These are phyloP conservation scores for Ceratobasidium sp. DNA, from an alignment of 1,284 basidiomycete species.

Conservation along the genomic window DNA sequence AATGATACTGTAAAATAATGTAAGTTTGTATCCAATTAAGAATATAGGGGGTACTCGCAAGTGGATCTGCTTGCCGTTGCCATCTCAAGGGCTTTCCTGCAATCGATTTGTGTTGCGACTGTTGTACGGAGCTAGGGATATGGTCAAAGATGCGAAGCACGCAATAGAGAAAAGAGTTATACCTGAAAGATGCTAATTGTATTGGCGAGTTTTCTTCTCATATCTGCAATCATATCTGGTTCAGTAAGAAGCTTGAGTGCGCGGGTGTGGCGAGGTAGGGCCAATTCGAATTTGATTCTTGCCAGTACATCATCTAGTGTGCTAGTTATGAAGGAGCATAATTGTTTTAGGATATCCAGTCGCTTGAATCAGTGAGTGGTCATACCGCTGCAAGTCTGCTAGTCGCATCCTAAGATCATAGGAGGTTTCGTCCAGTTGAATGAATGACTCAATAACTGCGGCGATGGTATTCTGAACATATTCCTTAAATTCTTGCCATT, in stretches of 20 bases:
- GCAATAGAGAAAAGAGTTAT: not conserved
- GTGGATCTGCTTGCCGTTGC: not conserved
- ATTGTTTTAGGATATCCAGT: not conserved
- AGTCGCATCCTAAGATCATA: not conserved
- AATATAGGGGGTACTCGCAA: not conserved
- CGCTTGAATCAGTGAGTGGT: not conserved
- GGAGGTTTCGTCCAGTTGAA: not conserved
- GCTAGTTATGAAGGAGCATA: not conserved
- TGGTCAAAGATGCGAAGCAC: not conserved
- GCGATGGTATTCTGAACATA: not conserved
- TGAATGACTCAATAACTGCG: not conserved
- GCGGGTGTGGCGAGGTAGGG: not conserved
- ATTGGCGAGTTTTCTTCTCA: not conserved
- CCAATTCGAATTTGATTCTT: not conserved
- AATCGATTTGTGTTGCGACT: not conserved
- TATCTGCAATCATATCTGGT: conserved; percentile 21
- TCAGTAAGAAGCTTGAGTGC: not conserved
- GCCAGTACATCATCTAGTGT: not conserved
- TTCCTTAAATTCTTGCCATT: not conserved
- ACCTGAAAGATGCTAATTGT: not conserved
- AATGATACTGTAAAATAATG: too few species aligned
- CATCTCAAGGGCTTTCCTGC: not conserved
- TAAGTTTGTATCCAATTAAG: too few species aligned
- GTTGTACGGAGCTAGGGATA: not conserved
- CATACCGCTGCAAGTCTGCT: not conserved